Evolutionary conservation across 2,329 filamentous ascomycete species (phyloP).

Genomic region (Pseudogymnoascus sp.): DNA sequence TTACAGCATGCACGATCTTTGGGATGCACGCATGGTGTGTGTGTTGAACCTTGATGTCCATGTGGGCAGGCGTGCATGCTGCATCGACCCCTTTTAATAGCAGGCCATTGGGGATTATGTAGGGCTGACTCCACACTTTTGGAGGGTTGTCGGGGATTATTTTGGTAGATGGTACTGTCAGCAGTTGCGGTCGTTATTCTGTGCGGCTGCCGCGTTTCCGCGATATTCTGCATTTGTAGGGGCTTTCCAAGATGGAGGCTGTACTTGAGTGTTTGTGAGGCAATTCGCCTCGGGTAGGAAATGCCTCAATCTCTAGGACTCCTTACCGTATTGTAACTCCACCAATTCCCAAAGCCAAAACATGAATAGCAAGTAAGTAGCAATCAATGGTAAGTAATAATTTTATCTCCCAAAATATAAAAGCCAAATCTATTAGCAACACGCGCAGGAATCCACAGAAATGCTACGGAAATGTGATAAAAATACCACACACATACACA

Average conservation of each 20-base stretch:
- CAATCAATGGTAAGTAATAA: not conserved
- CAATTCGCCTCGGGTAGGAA: not conserved
- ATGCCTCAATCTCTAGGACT: not conserved
- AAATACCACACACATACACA: not conserved
- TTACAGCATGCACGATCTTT: not conserved
- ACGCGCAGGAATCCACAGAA: not conserved
- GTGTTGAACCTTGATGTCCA: not conserved
- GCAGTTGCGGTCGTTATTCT: not conserved
- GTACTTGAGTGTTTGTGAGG: not conserved
- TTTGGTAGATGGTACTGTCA: not conserved
- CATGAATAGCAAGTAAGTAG: not conserved
- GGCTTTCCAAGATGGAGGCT: not conserved
- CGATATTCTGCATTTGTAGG: not conserved
- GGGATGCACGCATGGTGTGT: not conserved
- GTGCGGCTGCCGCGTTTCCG: not conserved
- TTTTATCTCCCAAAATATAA: not conserved
- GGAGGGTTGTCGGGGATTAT: not conserved
- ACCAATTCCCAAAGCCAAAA: not conserved
- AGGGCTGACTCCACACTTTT: not conserved
- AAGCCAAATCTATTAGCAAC: slow-evolving; percentile 8
- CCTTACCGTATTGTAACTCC: not conserved
- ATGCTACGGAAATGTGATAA: slow-evolving; percentile 3
- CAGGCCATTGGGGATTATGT: not conserved
- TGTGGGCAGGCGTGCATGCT: not conserved
- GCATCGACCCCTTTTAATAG: slow-evolving; percentile 2